Percentiles rank a stretch among this genome's conserved stretches.
Evolutionary conservation across 495 filamentous ascomycete genomes (phyloP).

Genomic region (Monascus purpureus): DNA sequence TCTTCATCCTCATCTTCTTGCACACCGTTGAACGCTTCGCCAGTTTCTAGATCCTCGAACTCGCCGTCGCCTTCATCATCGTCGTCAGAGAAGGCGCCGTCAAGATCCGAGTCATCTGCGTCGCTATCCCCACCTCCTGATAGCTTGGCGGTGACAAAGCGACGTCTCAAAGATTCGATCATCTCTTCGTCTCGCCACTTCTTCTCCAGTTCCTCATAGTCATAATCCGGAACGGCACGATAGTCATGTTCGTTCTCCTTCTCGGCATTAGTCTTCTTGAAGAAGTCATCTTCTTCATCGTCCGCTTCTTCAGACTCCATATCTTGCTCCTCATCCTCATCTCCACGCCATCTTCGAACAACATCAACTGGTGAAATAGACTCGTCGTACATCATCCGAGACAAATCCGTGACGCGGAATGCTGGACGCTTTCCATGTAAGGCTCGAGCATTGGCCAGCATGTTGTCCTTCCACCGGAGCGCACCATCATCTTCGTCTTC

Average conservation of each 20-base stretch:
- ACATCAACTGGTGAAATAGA: constrained; percentile 62
- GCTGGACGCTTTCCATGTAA: constrained; percentile 53
- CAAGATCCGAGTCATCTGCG: constrained; percentile 32
- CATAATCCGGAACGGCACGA: constrained; percentile 59
- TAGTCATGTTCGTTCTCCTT: constrained; percentile 57
- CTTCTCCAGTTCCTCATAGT: constrained; percentile 65
- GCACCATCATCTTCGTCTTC: constrained; percentile 50
- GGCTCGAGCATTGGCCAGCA: constrained; percentile 58
- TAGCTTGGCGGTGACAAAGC: constrained; percentile 60
- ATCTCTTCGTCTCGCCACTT: constrained; percentile 76
- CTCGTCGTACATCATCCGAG: constrained; percentile 78
- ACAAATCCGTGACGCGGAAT: constrained; percentile 67
- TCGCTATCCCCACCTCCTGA: constrained; percentile 27
- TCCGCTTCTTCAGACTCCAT: constrained; percentile 35
- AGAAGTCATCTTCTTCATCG: constrained; percentile 60
- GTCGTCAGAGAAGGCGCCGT: constrained; percentile 36
- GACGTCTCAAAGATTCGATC: constrained; percentile 54
- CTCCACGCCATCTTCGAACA: constrained; percentile 62
- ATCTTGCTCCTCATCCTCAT: constrained; percentile 13
- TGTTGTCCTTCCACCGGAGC: constrained; percentile 72
- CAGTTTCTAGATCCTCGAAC: constrained; percentile 80
- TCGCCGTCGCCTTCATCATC: constrained; percentile 74
- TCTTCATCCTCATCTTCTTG: constrained; percentile 23
- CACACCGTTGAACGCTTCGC: constrained; percentile 39
- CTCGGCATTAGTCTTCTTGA: constrained; percentile 58